These are phyloP conservation scores for Xylona heveae DNA, from an alignment of 495 filamentous ascomycete genomes.

Conservation along the genomic window DNA sequence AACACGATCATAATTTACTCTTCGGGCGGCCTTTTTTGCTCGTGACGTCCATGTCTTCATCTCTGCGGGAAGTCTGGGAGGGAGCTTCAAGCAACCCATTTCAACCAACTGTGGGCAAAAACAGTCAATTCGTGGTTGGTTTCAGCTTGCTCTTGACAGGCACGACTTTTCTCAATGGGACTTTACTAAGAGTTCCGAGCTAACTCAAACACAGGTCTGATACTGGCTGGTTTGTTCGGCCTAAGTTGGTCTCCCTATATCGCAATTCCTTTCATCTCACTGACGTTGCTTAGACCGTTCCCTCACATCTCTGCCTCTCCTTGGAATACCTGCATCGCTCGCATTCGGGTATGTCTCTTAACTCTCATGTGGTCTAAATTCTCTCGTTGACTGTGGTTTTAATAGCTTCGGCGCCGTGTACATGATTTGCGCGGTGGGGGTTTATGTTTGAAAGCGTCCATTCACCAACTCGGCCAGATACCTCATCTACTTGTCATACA, in stretches of 20 bases:
- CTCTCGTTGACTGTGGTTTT: constrained; percentile 1
- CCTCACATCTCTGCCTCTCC: constrained; percentile 48
- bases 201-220: constrained; percentile 21
- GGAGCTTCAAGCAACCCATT: constrained; percentile 69
- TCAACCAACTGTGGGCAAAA: constrained; percentile 59
- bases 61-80: constrained; percentile 76
- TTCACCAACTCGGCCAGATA: no score
- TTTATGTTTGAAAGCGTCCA: constrained; percentile 86
- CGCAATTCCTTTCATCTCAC: background rate
- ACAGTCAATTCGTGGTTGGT: constrained; percentile 62
- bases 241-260: constrained; percentile 50
- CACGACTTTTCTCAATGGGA: constrained; percentile 11
- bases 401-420: constrained; percentile 81
- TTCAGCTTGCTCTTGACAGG: constrained; percentile 55
- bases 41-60: constrained; percentile 29
- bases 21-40: no score
- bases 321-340: constrained; percentile 72
- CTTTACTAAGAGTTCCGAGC: constrained; percentile 7
- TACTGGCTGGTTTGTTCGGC: constrained; percentile 53
- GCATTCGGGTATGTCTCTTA: constrained; percentile 55
- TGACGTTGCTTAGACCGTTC: constrained; percentile 46
- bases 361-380: background rate
- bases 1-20: no score
- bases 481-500: no score
- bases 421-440: constrained; percentile 95